Evolutionary conservation across 805 yeast species (phyloP).

Genomic region (Nakazawaea wickerhamii): DNA sequence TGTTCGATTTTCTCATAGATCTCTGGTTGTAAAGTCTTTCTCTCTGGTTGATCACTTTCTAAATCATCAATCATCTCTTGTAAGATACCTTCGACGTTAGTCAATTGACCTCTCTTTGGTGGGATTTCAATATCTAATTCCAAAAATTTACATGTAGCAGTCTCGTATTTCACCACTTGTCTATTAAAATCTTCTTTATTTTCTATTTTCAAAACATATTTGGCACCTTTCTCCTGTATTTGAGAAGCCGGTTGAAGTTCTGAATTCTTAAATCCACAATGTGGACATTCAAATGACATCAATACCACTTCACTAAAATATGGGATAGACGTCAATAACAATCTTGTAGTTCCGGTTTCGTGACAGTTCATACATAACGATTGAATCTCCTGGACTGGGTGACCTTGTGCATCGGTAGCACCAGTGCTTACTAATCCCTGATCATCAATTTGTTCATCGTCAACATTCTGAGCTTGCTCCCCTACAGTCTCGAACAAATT

Average conservation of each 20-base stretch:
- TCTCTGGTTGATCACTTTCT: slow-evolving; percentile 70
- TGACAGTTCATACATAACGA: slow-evolving; percentile 96
- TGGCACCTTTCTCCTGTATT: slow-evolving; percentile 84
- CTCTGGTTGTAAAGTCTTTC: slow-evolving; percentile 72
- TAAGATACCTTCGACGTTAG: slow-evolving; percentile 87
- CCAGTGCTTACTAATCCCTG: slow-evolving; percentile 59
- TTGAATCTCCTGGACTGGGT: slow-evolving; percentile 92
- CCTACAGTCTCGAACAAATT: slow-evolving; percentile 57
- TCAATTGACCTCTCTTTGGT: slow-evolving; percentile 87
- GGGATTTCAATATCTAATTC: slow-evolving; percentile 94
- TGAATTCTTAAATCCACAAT: slow-evolving; percentile 84
- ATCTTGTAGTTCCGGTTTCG: slow-evolving; percentile 74
- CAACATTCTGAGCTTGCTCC: slow-evolving; percentile 46
- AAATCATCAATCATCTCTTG: slow-evolving; percentile 81
- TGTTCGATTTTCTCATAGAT: slow-evolving; percentile 68
- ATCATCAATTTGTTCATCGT: slow-evolving; percentile 21
- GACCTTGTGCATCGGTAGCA: slow-evolving; percentile 79
- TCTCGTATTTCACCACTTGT: slow-evolving; percentile 88
- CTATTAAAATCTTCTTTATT: slow-evolving; percentile 70
- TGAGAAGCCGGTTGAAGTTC: slow-evolving; percentile 95
- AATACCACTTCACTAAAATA: slow-evolving; percentile 84
- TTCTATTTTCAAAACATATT: slow-evolving; percentile 67
- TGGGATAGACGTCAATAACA: slow-evolving; percentile 86
- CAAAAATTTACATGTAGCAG: slow-evolving; percentile 70
- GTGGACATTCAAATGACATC: slow-evolving; percentile 95